Base-by-base conservation (phyloP, 345 rosid species). In the Carallia brachiata region DNA sequence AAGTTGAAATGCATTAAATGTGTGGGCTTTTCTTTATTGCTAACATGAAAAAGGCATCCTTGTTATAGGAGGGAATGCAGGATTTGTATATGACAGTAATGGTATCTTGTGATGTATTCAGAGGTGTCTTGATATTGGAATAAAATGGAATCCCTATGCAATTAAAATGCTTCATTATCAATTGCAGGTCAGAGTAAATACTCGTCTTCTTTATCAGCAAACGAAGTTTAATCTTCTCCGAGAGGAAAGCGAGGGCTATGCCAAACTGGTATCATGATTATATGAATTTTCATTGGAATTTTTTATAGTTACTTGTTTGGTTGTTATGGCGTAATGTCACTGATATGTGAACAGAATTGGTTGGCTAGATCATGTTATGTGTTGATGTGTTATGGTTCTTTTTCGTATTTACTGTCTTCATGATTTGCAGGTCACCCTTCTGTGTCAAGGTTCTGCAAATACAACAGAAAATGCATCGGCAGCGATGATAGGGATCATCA, bases 241-340 rank as follows among this genome's bases (percentile, higher is more conserved):
- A 18, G 99, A 96, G 82, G 99, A 96, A 82, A 96, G 97, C 36
- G 99, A 96, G 80, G 99, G 99, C 80, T 96, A 96, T 81, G 99
- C 99, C 56, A 96, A 96, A 82, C 82, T 96, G 99, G 98, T 95
- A 83, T 16, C 84, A 67, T 62, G 15, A 13, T 31, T 32, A 16
- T 66, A 36, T 56, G 40, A 32, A 54, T 48, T 28, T 17, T 55
- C 28, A 18, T 63, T 61, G 12, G 54, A 37, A 15, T 50, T 15
- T 61, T 31, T 31, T 71, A 32, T 53, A 15, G 40, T 18, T 56
- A 16, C 36, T 44, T 44, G 16, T 44, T 44, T 44, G 50, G 50
- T 40, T 40, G 13, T 40, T 40, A 40, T 40, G 47, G 47, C 3
- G 5, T 40, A 40, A 40, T 40, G 15, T 9, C 2, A 40, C 47